These are phyloP conservation scores for Epichloe scottii DNA, from an alignment of 2,329 filamentous ascomycete species.

Conservation along the genomic window DNA sequence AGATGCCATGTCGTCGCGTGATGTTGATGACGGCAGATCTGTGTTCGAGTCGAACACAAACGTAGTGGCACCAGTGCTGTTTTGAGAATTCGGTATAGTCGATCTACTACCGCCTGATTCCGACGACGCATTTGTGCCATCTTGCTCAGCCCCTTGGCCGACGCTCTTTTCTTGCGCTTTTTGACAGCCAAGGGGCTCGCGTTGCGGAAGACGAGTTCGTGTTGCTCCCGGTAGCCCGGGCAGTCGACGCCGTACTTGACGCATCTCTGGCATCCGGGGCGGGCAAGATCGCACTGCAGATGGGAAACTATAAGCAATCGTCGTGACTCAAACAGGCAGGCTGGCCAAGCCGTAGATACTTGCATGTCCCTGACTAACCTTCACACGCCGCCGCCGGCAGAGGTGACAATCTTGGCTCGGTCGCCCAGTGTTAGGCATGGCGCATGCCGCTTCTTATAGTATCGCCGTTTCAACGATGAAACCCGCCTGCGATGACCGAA, in stretches of 20 bases:
- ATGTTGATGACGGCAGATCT: not conserved
- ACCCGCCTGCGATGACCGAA: not conserved
- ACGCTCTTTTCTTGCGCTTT: constrained; percentile 18
- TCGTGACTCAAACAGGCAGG: too few relatives aligned
- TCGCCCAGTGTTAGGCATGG: constrained; percentile 29
- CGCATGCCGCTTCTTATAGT: not conserved
- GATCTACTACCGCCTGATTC: not conserved
- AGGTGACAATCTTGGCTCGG: constrained; percentile 29
- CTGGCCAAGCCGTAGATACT: not conserved
- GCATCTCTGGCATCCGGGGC: constrained; percentile 27
- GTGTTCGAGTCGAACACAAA: constrained; percentile 3
- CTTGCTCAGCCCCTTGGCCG: constrained; percentile 2
- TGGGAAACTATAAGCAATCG: too few relatives aligned
- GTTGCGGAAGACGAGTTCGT: constrained; percentile 27
- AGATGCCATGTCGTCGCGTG: constrained; percentile 1
- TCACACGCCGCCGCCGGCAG: constrained; percentile 27
- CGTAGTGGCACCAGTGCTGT: constrained; percentile 2
- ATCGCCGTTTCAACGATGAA: not conserved
- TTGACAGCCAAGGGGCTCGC: constrained; percentile 16
- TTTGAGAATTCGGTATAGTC: constrained; percentile 1
- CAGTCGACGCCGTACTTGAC: constrained; percentile 27
- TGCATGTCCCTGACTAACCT: constrained; percentile 17
- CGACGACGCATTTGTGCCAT: not conserved
- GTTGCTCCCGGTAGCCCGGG: constrained; percentile 26
- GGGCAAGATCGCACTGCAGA: constrained; percentile 26